Conservation (phyloP, 2,329 filamentous ascomycete species). For the Penicillium expansum region DNA sequence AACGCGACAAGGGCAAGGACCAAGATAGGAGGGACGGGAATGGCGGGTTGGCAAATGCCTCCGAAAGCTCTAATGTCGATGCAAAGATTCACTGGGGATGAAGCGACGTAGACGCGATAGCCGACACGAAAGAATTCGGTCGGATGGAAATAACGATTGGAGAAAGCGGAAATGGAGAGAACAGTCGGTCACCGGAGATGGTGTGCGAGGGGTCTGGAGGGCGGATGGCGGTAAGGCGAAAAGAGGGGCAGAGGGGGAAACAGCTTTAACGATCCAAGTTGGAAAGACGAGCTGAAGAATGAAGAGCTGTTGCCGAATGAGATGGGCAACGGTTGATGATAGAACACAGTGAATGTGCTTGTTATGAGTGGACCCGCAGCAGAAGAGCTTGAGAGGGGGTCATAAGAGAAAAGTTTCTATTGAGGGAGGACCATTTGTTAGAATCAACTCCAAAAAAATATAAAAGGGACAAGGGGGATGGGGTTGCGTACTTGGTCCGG, state of each 20-base stretch:
- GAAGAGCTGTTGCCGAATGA: slow-evolving; percentile 5
- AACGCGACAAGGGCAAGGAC: slow-evolving; percentile 21
- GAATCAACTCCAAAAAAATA: not conserved
- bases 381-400: slow-evolving; percentile 22
- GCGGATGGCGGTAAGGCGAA: slow-evolving; percentile 15
- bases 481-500: slow-evolving; percentile 6
- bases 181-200: slow-evolving; percentile 15
- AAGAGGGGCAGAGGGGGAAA: slow-evolving; percentile 20
- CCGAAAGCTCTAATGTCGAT: slow-evolving; percentile 21
- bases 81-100: slow-evolving; percentile 11
- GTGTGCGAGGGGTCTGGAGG: slow-evolving; percentile 17
- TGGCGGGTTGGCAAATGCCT: slow-evolving; percentile 7
- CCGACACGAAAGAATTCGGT: slow-evolving; percentile 12
- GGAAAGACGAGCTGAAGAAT: not conserved
- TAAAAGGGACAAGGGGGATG: not conserved
- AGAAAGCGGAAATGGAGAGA: slow-evolving; percentile 6
- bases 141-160: slow-evolving; percentile 10
- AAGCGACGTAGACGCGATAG: slow-evolving; percentile 5
- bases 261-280: slow-evolving; percentile 15
- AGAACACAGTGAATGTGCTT: slow-evolving; percentile 9
- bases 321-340: slow-evolving; percentile 12
- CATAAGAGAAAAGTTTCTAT: slow-evolving; percentile 15
- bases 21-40: slow-evolving; percentile 20
- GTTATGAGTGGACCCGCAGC: slow-evolving; percentile 26
- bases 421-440: not conserved